Evolutionary conservation across 176 grass and related monocot genomes (phyloP).

Genomic region (Avena atlantica): DNA sequence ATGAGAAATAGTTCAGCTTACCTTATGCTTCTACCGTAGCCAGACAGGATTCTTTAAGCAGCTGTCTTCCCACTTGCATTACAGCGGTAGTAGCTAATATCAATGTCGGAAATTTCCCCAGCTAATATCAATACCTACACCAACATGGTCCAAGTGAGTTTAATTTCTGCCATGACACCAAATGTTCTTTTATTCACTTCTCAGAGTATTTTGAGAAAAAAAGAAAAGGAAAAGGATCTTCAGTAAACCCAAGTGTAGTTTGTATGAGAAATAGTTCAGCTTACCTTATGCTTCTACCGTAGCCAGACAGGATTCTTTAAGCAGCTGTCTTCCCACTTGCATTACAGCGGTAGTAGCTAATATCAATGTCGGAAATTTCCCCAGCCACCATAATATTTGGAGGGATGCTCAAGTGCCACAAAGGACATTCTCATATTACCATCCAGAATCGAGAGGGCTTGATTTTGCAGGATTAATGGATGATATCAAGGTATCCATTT

Average conservation of each 20-base stretch:
- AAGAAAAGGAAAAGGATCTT: not conserved
- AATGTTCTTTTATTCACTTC: slow-evolving; percentile 9
- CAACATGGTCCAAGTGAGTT: slow-evolving; percentile 95
- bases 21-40: not conserved
- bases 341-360: slow-evolving; percentile 30
- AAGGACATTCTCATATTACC: slow-evolving; percentile 79
- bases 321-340: not conserved
- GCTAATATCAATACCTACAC: slow-evolving; percentile 66
- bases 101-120: slow-evolving; percentile 47
- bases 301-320: not conserved
- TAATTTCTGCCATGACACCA: not conserved
- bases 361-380: slow-evolving; percentile 36
- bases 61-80: slow-evolving; percentile 7
- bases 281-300: not conserved
- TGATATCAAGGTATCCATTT: slow-evolving; percentile 80
- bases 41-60: not conserved
- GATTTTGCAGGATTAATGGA: slow-evolving; percentile 90
- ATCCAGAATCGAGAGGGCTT: slow-evolving; percentile 82
- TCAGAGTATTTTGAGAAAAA: not conserved
- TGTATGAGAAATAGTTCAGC: not conserved
- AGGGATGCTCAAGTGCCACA: slow-evolving; percentile 90
- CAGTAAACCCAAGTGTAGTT: not conserved
- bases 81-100: slow-evolving; percentile 33
- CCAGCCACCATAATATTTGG: slow-evolving; percentile 96
- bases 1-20: slow-evolving; percentile 5